Base-by-base conservation (phyloP, 495 filamentous ascomycete genomes). In the Penicillium parvum region DNA sequence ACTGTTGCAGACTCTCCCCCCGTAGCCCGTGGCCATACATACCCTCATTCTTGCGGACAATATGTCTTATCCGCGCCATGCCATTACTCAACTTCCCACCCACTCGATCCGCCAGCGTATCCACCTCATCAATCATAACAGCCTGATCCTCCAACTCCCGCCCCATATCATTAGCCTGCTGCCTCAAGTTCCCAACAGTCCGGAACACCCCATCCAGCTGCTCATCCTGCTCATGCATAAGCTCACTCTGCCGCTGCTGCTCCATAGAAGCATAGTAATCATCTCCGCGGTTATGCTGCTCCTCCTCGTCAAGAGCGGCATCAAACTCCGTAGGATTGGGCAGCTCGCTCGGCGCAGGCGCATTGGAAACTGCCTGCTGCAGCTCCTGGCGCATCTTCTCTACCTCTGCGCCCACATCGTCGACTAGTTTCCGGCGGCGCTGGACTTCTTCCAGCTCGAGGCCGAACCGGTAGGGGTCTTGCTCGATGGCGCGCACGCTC, bases 191-290 rank as follows among this genome's bases (percentile, higher is more conserved):
- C 0, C 88, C 90, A 25, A 98, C 92, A 2, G 92, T 97, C 52
- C 81, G 78, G 57, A 88, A 95, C 29, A 98, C 94, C 3, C 86
- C 86, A 63, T 96, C 91, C 5, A 98, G 71, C 49, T 88, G 82
- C 72, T 92, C 73, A 60, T 98, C 94, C 69, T 97, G 92, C 64
- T 95, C 91, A 55, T 84, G 81, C 85, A 98, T 90, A 61, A 97
- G 82, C 71, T 88, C 80, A 55, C 82, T 47, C 68, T 98, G 92
- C 54, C 92, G 77, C 65, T 95, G 83, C 60, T 95, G 85, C 74
- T 97, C 94, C 60, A 92, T 90, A 37, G 81, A 83, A n/a, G 79
- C 83, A 64, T 87, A 85, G 29, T 77, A 74, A 60, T 91, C 86
- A 53, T 83, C 82, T 2, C 78, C 79, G 11, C 53, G n/a, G n/a